Conservation (phyloP, 805 yeast genomes). For the Middelhovenomyces tepae region DNA sequence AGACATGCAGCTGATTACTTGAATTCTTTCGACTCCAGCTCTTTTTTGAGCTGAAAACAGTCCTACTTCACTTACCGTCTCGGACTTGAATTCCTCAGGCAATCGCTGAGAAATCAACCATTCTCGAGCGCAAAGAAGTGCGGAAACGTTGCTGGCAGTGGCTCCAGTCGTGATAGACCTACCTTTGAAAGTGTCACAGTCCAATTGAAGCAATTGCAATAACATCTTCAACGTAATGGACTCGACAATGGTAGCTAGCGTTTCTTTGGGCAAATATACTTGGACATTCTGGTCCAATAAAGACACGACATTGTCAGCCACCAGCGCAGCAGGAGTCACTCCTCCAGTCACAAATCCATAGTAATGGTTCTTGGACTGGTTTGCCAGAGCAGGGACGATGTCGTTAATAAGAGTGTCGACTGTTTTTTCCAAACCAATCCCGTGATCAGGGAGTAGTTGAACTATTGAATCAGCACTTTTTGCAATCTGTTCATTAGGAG, state of each 20-base stretch:
- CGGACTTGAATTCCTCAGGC: neutral
- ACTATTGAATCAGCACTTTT: neutral
- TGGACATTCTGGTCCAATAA: constrained; percentile 14
- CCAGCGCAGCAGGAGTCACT: constrained; percentile 19
- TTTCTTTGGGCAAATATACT: constrained; percentile 9
- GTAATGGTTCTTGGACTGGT: constrained; percentile 14
- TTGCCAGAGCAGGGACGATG: constrained; percentile 13
- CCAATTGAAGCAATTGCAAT: constrained; percentile 13
- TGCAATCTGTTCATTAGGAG: neutral
- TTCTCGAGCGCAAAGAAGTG: constrained; percentile 17
- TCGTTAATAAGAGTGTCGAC: constrained; percentile 5
- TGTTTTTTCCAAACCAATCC: constrained; percentile 1
- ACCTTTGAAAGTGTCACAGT: constrained; percentile 10
- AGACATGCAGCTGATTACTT: constrained; percentile 11
- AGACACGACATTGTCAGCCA: constrained; percentile 16
- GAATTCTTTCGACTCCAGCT: constrained; percentile 11
- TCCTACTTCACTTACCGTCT: constrained; percentile 13
- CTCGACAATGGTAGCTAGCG: constrained; percentile 12
- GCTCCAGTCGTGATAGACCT: constrained; percentile 19
- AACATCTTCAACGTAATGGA: constrained; percentile 11
- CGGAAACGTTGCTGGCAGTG: constrained; percentile 18
- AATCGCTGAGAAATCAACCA: constrained; percentile 4
- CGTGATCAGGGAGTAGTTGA: neutral
- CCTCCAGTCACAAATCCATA: constrained; percentile 22
- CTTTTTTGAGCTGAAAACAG: constrained; percentile 9